These are phyloP conservation scores for Terana coerulea DNA, from an alignment of 768 basidiomycete genomes.

Conservation along the genomic window DNA sequence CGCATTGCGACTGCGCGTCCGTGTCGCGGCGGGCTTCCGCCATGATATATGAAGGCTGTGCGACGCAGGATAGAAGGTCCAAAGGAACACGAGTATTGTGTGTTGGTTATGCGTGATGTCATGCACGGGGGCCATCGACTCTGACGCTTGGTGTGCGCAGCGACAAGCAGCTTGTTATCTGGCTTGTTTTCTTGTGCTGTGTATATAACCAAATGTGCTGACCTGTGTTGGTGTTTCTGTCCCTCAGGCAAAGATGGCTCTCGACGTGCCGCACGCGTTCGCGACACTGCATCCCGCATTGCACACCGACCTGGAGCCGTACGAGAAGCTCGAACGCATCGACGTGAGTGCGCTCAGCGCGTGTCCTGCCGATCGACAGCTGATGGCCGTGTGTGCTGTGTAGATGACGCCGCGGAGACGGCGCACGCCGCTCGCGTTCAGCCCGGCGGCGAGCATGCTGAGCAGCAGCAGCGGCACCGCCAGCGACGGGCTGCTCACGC, in stretches of 20 bases:
- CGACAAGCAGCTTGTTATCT: not conserved
- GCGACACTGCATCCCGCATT: conserved; percentile 17
- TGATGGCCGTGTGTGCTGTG: not conserved
- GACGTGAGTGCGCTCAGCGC: not conserved
- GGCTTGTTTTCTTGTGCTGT: not conserved
- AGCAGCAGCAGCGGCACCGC: not conserved
- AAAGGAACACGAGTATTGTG: not conserved
- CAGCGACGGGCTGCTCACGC: not conserved
- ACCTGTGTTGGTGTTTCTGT: not conserved
- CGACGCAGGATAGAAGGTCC: not conserved
- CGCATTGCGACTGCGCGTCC: not conserved
- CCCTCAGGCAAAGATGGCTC: conserved; percentile 8
- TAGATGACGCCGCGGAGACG: not conserved
- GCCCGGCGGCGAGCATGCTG: not conserved
- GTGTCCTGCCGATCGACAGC: not conserved
- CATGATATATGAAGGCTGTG: not conserved
- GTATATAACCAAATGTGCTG: not conserved
- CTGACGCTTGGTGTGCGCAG: not conserved
- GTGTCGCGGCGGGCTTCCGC: not conserved
- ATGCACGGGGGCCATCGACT: not conserved
- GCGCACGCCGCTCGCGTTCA: not conserved
- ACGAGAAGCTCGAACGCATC: conserved; percentile 12
- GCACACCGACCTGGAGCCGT: conserved; percentile 20
- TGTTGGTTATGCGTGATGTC: not conserved
- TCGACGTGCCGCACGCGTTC: conserved; percentile 9